Evolutionary conservation across 352 stramenopile genomes (phyloP).

Genomic region (Phytopythium helicoides): DNA sequence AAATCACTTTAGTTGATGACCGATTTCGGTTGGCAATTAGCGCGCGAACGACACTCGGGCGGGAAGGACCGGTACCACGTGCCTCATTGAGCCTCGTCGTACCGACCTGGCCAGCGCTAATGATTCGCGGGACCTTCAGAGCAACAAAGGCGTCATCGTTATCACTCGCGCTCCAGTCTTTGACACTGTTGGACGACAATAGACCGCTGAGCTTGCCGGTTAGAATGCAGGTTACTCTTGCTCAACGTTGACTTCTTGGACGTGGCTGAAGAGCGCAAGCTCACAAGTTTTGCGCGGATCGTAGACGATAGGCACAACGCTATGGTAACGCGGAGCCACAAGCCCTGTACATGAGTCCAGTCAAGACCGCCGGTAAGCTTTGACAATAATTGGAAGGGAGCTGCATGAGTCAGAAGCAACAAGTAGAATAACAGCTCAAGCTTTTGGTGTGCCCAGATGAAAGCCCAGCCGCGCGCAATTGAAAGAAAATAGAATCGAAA

Average conservation of each 20-base stretch:
- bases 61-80: too few species aligned
- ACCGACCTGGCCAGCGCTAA: too few species aligned
- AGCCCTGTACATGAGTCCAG: conserved; percentile 8
- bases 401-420: conserved; percentile 9
- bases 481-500: conserved; percentile 35
- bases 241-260: neutral
- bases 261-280: conserved; percentile 2
- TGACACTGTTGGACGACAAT: too few species aligned
- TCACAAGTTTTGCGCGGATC: conserved; percentile 1
- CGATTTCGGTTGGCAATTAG: too few species aligned
- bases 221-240: too few species aligned
- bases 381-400: conserved; percentile 1
- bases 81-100: too few species aligned
- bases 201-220: too few species aligned
- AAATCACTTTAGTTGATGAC: too few species aligned
- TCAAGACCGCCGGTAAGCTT: conserved; percentile 4
- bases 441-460: conserved; percentile 5
- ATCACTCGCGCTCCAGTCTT: too few species aligned
- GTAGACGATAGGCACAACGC: conserved; percentile 9
- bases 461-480: conserved; percentile 7
- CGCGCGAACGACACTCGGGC: too few species aligned
- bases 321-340: conserved; percentile 10
- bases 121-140: too few species aligned
- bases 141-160: too few species aligned
- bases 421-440: conserved; percentile 14